Evolutionary conservation across 2,329 filamentous ascomycete genomes (phyloP), one percentile per base, ranked within the genome.

Genomic region (Fusarium torreyae): DNA sequence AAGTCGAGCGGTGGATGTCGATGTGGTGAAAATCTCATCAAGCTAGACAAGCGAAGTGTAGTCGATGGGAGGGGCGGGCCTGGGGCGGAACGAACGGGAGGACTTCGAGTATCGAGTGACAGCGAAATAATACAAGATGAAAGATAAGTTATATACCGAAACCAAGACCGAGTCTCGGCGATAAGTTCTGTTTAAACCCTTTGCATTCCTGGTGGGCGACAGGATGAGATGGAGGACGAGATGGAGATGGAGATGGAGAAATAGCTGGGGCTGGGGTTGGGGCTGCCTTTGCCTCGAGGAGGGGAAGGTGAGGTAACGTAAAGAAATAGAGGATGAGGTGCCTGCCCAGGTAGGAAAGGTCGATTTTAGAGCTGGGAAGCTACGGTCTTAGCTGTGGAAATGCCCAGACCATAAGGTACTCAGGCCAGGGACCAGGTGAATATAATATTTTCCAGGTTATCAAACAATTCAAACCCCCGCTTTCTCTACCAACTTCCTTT

Each of bases 181-280:
- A 42, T 43, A 33, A 43, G 31, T 22, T 62, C 36, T 48, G 42
- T 22, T 57, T n/a, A 40, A 45, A 28, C 24, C 54, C 39, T 66
- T 24, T 53, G 46, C 62, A 65, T 65, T 66, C 24, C 52, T 52
- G 49, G 39, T 28, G 26, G 33, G 18, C 13, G 28, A 57, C 31
- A 43, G 44, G 34, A 45, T 13, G 51, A 44, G 50, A 56, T 49
- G 38, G 59, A 33, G 45, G 31, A 43, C 38, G 28, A 52, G 45
- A 50, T 50, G 38, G 18, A 40, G 45, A 50, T 50, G 38, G 18
- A 40, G 48, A 63, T 64, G 63, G 67, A 67, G 67, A 69, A 67
- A 70, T 57, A 42, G 67, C 63, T 70, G 58, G 61, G 51, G 61
- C 61, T 62, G 60, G 66, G 62, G 52, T 67, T 68, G 63, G 66